Evolutionary conservation across 495 filamentous ascomycete genomes (phyloP).

Genomic region (Penicillium cataractarum): DNA sequence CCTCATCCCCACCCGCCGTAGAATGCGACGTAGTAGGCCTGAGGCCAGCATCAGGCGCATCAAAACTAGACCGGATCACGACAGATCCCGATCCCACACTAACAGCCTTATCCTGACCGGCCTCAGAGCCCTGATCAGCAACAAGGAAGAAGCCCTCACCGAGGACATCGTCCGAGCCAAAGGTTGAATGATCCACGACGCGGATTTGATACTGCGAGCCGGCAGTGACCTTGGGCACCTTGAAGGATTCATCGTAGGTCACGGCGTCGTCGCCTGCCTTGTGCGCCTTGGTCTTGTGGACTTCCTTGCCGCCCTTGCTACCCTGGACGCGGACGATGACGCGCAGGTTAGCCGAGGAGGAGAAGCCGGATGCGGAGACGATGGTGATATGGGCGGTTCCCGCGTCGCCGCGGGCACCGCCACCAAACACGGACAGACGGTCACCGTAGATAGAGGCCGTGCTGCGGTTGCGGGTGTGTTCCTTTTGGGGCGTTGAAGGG

Average conservation of each 20-base stretch:
- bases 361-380: conserved; percentile 77
- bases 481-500: conserved; percentile 38
- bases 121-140: conserved; percentile 68
- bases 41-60: conserved; percentile 25
- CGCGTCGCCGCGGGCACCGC: conserved; percentile 55
- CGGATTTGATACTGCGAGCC: conserved; percentile 85
- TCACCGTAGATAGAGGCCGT: conserved; percentile 57
- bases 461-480: conserved; percentile 70
- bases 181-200: conserved; percentile 80
- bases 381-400: conserved; percentile 84
- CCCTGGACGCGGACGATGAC: conserved; percentile 69
- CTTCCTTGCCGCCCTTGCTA: conserved; percentile 69
- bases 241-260: conserved; percentile 78
- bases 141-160: conserved; percentile 90
- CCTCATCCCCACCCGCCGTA: conserved; percentile 35
- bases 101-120: conserved; percentile 73
- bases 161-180: conserved; percentile 76
- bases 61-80: conserved; percentile 67
- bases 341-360: conserved; percentile 76
- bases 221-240: conserved; percentile 68
- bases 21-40: conserved; percentile 47
- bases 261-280: conserved; percentile 64
- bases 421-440: conserved; percentile 52
- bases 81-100: conserved; percentile 69
- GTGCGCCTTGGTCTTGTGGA: conserved; percentile 82